Percentiles rank a stretch among this genome's conserved stretches.
Conservation (phyloP, 352 stramenopile species). For the Pythium brachiatum region DNA sequence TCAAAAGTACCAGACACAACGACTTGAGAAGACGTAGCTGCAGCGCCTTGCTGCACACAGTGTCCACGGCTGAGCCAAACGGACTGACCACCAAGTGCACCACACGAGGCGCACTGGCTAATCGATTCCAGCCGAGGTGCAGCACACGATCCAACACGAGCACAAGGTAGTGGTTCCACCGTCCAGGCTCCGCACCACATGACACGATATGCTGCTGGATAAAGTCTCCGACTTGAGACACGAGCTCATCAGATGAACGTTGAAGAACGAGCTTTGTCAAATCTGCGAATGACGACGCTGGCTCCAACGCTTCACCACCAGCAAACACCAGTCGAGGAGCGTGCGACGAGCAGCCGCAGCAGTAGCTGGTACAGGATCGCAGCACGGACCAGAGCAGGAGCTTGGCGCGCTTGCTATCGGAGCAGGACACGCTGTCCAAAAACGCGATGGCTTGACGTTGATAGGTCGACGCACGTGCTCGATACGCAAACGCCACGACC, state of each 20-base stretch:
- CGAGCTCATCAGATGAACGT: background rate
- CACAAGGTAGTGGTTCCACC: conserved; percentile 22
- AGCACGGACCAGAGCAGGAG: conserved; percentile 47
- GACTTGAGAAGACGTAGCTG: conserved; percentile 21
- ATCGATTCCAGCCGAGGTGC: conserved; percentile 13
- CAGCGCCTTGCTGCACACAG: background rate
- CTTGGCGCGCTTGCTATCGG: background rate
- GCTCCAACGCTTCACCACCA: background rate
- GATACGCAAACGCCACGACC: conserved; percentile 17
- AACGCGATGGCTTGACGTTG: conserved; percentile 21
- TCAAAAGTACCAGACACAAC: conserved; percentile 14
- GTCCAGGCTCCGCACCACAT: conserved; percentile 3
- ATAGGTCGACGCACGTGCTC: background rate
- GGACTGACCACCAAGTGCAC: conserved; percentile 11
- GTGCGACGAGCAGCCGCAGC: conserved; percentile 37
- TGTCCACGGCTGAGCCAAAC: conserved; percentile 1
- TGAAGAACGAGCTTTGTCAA: conserved; percentile 18
- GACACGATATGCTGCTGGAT: conserved; percentile 26
- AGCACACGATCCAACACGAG: conserved; percentile 22
- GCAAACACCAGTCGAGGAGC: background rate
- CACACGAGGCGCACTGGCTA: conserved; percentile 4
- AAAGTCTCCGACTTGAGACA: conserved; percentile 14
- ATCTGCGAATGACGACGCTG: conserved; percentile 15
- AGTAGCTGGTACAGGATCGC: conserved; percentile 54
- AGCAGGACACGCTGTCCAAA: conserved; percentile 2